These are phyloP conservation scores for Gaeumannomyces tritici DNA, from an alignment of 2,329 filamentous ascomycete species.

Conservation along the genomic window DNA sequence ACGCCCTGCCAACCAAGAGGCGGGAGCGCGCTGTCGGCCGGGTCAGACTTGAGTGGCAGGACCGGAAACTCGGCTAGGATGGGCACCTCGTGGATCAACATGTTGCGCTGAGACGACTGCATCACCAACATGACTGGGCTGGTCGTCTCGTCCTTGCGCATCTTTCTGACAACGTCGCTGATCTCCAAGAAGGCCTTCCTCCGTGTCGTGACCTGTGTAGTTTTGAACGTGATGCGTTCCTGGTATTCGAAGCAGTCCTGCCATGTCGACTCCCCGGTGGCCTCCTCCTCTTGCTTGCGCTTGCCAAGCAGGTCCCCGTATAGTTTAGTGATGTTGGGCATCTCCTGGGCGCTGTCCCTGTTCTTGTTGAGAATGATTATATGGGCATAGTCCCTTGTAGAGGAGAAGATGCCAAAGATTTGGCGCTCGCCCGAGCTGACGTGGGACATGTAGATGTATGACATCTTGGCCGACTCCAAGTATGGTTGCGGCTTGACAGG, in stretches of 20 bases:
- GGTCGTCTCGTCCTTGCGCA: slow-evolving; percentile 71
- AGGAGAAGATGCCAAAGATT: slow-evolving; percentile 89
- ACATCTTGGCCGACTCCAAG: slow-evolving; percentile 62
- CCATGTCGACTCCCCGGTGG: slow-evolving; percentile 59
- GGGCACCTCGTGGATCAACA: slow-evolving; percentile 77
- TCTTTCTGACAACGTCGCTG: slow-evolving; percentile 78
- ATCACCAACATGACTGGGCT: slow-evolving; percentile 77
- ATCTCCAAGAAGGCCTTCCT: slow-evolving; percentile 85
- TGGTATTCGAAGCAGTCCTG: slow-evolving; percentile 82
- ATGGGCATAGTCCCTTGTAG: slow-evolving; percentile 67
- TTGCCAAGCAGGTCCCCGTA: slow-evolving; percentile 68
- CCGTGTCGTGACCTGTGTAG: slow-evolving; percentile 77
- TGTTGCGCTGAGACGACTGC: slow-evolving; percentile 76
- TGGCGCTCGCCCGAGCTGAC: slow-evolving; percentile 84
- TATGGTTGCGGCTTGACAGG: slow-evolving; percentile 59
- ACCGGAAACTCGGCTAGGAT: slow-evolving; percentile 75
- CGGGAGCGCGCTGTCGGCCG: slow-evolving; percentile 76
- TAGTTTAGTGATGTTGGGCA: slow-evolving; percentile 84
- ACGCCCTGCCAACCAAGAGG: slow-evolving; percentile 91
- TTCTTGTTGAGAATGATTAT: slow-evolving; percentile 80
- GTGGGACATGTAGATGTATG: slow-evolving; percentile 89
- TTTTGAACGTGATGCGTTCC: slow-evolving; percentile 75
- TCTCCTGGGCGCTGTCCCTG: slow-evolving; percentile 65
- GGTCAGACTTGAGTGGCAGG: slow-evolving; percentile 70
- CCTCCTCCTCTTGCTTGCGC: slow-evolving; percentile 54